Evolutionary conservation across 805 yeast genomes (phyloP).

Genomic region (Candida mattraensis): DNA sequence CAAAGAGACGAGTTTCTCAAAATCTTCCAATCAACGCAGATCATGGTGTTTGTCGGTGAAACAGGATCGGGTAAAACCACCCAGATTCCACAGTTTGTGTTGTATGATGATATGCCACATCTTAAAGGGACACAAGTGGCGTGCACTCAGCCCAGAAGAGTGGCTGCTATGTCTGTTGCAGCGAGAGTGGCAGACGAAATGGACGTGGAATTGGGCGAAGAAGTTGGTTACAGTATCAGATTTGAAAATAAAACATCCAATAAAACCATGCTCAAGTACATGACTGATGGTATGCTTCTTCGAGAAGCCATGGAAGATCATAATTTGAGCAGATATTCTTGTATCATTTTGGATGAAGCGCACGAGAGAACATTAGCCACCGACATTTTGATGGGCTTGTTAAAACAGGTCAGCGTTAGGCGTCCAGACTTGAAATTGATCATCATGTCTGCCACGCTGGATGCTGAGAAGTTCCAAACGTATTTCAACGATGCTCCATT

Average conservation of each 20-base stretch:
- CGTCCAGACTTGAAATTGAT: constrained; percentile 89
- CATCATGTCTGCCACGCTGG: constrained; percentile 96
- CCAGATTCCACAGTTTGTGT: constrained; percentile 94
- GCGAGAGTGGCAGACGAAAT: constrained; percentile 96
- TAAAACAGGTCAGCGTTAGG: constrained; percentile 76
- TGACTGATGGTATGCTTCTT: constrained; percentile 98
- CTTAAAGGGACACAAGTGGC: constrained; percentile 82
- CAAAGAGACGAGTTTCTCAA: constrained; percentile 87
- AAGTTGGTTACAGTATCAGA: constrained; percentile 94
- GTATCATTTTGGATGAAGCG: constrained; percentile 94
- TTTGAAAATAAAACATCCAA: constrained; percentile 85
- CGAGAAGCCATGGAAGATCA: constrained; percentile 98
- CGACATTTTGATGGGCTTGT: constrained; percentile 92
- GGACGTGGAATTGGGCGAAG: constrained; percentile 90
- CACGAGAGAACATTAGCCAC: constrained; percentile 97
- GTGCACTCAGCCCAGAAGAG: constrained; percentile 96
- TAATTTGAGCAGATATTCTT: constrained; percentile 72
- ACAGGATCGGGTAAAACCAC: constrained; percentile 99
- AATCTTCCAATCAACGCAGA: constrained; percentile 83
- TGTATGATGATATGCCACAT: constrained; percentile 91
- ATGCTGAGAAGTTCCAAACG: constrained; percentile 90
- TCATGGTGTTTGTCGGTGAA: constrained; percentile 98
- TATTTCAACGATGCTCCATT: constrained; percentile 92
- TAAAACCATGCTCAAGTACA: constrained; percentile 84
- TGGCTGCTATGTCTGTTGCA: constrained; percentile 98